Percentiles rank a stretch among this genome's conserved stretches.
Evolutionary conservation across 345 rosid species (phyloP).

Genomic region (Gossypium australe): DNA sequence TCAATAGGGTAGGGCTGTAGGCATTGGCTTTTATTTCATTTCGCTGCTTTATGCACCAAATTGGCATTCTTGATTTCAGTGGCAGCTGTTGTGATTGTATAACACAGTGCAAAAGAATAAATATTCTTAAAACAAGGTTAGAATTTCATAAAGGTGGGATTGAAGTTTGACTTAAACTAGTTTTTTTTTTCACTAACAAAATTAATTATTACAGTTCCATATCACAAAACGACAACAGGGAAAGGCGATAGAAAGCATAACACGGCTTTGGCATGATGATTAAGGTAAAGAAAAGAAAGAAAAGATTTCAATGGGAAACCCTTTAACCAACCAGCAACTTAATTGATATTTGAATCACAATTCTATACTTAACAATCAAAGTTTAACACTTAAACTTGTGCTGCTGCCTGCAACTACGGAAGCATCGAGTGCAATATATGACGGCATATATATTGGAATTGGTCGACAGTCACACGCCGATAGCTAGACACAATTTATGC

Average conservation of each 20-base stretch:
- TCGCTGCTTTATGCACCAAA: background rate
- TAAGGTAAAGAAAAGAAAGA: background rate
- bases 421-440: background rate
- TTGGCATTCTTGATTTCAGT: slow-evolving; percentile 16
- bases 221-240: slow-evolving; percentile 4
- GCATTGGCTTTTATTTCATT: background rate
- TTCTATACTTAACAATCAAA: background rate
- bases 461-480: background rate
- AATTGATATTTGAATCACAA: background rate
- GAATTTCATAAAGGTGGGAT: background rate
- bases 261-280: slow-evolving; percentile 6
- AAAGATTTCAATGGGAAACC: background rate
- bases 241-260: background rate
- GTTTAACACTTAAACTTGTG: background rate
- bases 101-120: background rate
- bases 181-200: background rate
- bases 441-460: background rate
- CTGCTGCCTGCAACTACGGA: background rate
- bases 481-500: background rate
- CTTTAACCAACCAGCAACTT: background rate
- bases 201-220: background rate
- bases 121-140: background rate
- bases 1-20: background rate
- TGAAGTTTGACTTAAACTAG: slow-evolving; percentile 10
- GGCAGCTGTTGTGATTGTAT: slow-evolving; percentile 1